Evolutionary conservation across 106 monocot genomes (phyloP), one percentile per base, ranked within the genome.

Genomic region (Dendrobium chrysotoxum): DNA sequence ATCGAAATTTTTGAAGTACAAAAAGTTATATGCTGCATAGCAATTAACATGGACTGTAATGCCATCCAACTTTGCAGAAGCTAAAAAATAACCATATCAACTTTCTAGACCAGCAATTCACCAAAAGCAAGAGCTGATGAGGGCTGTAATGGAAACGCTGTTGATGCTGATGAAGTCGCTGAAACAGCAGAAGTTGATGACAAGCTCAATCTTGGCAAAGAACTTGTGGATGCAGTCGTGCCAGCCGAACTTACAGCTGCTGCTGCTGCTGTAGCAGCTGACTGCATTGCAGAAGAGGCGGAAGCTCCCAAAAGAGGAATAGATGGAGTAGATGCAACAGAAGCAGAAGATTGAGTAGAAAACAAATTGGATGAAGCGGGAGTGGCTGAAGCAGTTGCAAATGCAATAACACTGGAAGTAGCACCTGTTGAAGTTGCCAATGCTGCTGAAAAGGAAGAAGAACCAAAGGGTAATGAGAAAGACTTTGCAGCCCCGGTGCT

Each of bases 81-180:
- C 18, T 30, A 74, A 40, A 31, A 74, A 5, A 28, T 12, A 46
- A 46, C 11, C 0, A 47, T 26, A 3, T 10, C 26, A 47, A 16
- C 12, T 21, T 76, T 5, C 28, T 76, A 50, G 4, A 76, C 47
- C 76, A 45, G 25, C 1, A 76, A 47, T 47, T 45, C 50, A 76
- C 76, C 44, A 76, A 76, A 76, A 42, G 42, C 20, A 20, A 17
- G 41, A 41, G 74, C 8, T 30, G 74, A 42, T 75, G 74, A 75
- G n/a, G 74, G n/a, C 13, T 20, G 74, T 4, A 42, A 75, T 18
- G 74, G 42, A 7, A 75, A 42, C 42, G 74, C 11, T 75, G 74
- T 75, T 21, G 74, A 75, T 75, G 21, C 42, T 75, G 74, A 75
- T 42, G 74, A 41, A 40, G 25, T 65, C 0, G 64, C 9, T 65